Evolutionary conservation across 208 protist species (phyloP), one percentile per base, ranked within the genome.

Genomic region (Trypanosoma conorhini): DNA sequence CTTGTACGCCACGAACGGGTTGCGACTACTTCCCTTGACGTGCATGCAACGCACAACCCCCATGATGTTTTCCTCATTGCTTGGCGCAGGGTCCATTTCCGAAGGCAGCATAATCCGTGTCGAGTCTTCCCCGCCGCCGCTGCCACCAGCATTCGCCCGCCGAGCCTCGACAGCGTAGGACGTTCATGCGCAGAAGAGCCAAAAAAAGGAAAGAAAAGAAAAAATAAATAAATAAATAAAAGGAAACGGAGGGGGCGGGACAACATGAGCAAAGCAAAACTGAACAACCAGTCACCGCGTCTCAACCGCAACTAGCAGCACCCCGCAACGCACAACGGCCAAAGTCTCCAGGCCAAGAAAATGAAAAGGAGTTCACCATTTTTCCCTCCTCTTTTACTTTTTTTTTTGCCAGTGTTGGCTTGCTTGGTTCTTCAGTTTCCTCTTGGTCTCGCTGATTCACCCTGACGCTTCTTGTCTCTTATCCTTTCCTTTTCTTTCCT

Each of bases 11-110:
- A 90, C 59, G 17, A 75, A 70, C 10, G 67, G 70, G n/a, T 28
- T 70, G 19, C 78, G 79, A 33, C 76, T 79, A 21, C 78, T 77
- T 59, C 76, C 83, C 24, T 78, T 79, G 51, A 86, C 82, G 3
- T 87, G 65, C 21, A 80, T 58, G 55, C 86, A 92, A 15, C 82
- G 87, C 55, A 94, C 76, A 55, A 80, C 56, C n/a, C 91, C 91
- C 88, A 96, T 93, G 9, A 74, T 55, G 67, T 79, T 79, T 15
- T 8, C 69, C 31, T 70, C 61, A 57, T 57, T 10, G 15, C 51
- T 61, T 38, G 44, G 4, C 56, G 38, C n/a, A 26, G 46, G 58
- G 3, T 73, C 74, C 74, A 84, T 74, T n/a, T 26, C 21, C 13
- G 3, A 62, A 62, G 35, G 24, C 22, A 9, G 8, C 8, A 15